Percentiles rank a stretch among this genome's conserved stretches.
phyloP scores from a whole-genome alignment of 768 basidiomycete species.

The Tephrocybe sp. region DNA sequence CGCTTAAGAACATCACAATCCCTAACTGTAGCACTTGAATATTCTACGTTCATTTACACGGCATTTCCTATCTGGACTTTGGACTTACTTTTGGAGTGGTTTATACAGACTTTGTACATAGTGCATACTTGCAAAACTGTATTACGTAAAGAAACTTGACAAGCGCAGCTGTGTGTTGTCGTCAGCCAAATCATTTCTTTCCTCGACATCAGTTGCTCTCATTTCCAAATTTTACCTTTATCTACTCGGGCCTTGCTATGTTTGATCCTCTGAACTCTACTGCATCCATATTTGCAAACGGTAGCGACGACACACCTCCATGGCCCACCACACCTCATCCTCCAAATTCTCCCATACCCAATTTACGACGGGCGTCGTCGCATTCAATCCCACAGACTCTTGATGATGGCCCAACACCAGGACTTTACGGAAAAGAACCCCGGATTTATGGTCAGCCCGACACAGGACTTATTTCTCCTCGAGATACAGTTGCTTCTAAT shows the following conservation, averaged over 20 bases:
- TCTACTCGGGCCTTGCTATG: constrained; percentile 33
- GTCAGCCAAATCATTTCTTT: background rate
- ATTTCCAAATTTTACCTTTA: background rate
- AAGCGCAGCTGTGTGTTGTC: background rate
- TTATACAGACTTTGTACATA: no score
- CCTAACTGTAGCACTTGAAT: constrained; percentile 51
- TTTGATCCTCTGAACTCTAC: constrained; percentile 72
- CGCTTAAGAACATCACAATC: constrained; percentile 66
- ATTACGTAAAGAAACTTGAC: no score
- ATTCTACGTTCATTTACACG: no score
- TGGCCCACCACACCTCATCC: constrained; percentile 84
- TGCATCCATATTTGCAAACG: constrained; percentile 52
- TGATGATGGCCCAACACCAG: constrained; percentile 50
- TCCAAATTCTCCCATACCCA: constrained; percentile 68
- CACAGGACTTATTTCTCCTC: constrained; percentile 77
- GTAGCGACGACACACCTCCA: constrained; percentile 47
- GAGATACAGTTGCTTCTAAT: constrained; percentile 60
- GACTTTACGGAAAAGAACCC: constrained; percentile 74
- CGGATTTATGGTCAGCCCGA: constrained; percentile 88
- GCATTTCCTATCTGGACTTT: no score
- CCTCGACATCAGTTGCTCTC: background rate
- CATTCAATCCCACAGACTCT: constrained; percentile 44
- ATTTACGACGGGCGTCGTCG: constrained; percentile 60
- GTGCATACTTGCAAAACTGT: no score
- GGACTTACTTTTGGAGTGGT: no score